Conservation (phyloP, 164 flowering plant genomes). For the Brasenia schreberi region DNA sequence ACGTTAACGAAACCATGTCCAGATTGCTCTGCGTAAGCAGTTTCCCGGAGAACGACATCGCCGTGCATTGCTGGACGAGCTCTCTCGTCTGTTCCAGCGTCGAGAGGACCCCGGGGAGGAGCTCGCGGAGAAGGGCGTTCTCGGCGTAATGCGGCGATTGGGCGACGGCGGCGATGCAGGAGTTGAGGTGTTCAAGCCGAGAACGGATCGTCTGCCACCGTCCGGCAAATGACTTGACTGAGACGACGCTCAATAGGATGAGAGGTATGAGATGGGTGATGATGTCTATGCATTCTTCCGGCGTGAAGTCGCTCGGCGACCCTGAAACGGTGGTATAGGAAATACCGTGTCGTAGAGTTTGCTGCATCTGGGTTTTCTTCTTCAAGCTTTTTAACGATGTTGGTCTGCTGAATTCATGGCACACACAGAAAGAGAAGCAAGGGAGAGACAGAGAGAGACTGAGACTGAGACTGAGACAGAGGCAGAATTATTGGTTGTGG, state of each 20-base stretch:
- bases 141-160: slow-evolving; percentile 30
- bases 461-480: too few relatives aligned
- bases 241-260: slow-evolving; percentile 14
- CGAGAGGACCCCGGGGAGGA: slow-evolving; percentile 43
- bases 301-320: slow-evolving; percentile 20
- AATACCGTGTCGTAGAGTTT: slow-evolving; percentile 13
- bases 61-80: neutral
- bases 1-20: slow-evolving; percentile 48
- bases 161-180: slow-evolving; percentile 14
- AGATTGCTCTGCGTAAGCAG: slow-evolving; percentile 74
- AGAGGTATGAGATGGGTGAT: slow-evolving; percentile 11
- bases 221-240: slow-evolving; percentile 21
- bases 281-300: slow-evolving; percentile 24
- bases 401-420: slow-evolving; percentile 15
- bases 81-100: slow-evolving; percentile 16
- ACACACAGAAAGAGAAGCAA: neutral
- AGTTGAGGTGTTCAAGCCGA: slow-evolving; percentile 18
- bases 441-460: too few relatives aligned
- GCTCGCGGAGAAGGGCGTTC: slow-evolving; percentile 40
- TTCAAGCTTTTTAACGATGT: neutral
- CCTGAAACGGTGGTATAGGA: slow-evolving; percentile 30
- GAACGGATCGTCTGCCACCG: slow-evolving; percentile 29
- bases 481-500: too few relatives aligned
- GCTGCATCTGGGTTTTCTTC: neutral
- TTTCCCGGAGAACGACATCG: slow-evolving; percentile 30